Evolutionary conservation across 1,284 basidiomycete species (phyloP), one percentile per base, ranked within the genome.

Genomic region (Lentinula novae-zelandiae): DNA sequence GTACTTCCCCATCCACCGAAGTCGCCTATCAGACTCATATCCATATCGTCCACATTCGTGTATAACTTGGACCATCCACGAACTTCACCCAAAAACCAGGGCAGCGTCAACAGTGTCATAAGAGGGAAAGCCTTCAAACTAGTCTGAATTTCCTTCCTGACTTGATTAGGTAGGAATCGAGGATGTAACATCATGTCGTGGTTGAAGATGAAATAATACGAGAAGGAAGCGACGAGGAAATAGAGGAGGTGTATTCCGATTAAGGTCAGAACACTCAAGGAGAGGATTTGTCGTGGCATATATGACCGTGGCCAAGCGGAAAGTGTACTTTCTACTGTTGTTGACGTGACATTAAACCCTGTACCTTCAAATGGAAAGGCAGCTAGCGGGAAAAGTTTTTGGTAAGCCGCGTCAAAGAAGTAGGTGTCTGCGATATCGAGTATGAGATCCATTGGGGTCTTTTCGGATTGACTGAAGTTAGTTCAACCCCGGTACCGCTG

Each of bases 101-200:
- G 96, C 15, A 98, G 76, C 0, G 94, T 98, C 59, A 98, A 73
- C 27, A 92, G 65, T 27, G 79, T 89, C 81, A 96, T 94, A 1
- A 71, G 74, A 0, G 94, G 93, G 70, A 97, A 96, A 0, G 94
- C 89, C 53, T 80, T 78, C 60, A 98, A 65, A 61, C 90, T 93
- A 57, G 75, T 76, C 65, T 83, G 76, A 65, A 99, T 98, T 76
- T 99, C 96, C 63, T 87, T 80, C 64, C 82, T 80, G 64, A 94
- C 83, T 74, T 98, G 96, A 69, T 93, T 85, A 70, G 93, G 91
- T 58, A 97, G 81, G 79, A 96, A 99, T 36, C 90, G 85, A 0
- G 96, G 97, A 76, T 99, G 96, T 54, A 85, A 84, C 87, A 95
- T 95, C 87, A 99, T 94, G 27, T 96, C 87, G 69, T 95, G 90